Evolutionary conservation across 768 basidiomycete species (phyloP).

Genomic region (Cyclocybe aegerita): DNA sequence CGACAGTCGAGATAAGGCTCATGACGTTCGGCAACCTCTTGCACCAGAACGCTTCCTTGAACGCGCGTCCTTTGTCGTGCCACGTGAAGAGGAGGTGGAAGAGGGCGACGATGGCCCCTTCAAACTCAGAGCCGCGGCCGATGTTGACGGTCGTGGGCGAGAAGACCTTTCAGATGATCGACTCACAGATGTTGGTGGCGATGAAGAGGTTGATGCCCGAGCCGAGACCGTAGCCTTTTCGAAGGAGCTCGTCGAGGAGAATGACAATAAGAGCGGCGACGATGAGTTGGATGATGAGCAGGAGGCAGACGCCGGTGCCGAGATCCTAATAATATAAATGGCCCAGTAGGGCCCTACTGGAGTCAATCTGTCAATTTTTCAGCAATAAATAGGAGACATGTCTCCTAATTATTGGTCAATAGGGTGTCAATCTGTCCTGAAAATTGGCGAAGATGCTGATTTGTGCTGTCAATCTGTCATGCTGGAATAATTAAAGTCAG

Average conservation of each 20-base stretch:
- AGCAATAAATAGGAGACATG: too few relatives aligned
- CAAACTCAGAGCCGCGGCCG: slow-evolving; percentile 96
- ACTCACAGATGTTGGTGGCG: slow-evolving; percentile 99
- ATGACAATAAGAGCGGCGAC: slow-evolving; percentile 95
- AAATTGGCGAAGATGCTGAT: too few relatives aligned
- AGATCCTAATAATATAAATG: too few relatives aligned
- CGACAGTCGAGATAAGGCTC: slow-evolving; percentile 91
- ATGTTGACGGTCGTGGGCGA: slow-evolving; percentile 98
- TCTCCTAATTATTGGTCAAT: too few relatives aligned
- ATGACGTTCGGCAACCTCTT: slow-evolving; percentile 96
- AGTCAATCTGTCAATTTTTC: too few relatives aligned
- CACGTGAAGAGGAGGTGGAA: slow-evolving; percentile 98
- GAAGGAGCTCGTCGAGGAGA: slow-evolving; percentile 96
- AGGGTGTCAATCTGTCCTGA: too few relatives aligned
- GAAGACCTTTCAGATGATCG: slow-evolving; percentile 99
- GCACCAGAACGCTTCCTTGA: slow-evolving; percentile 98
- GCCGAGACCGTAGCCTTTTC: slow-evolving; percentile 98
- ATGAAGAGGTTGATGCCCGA: slow-evolving; percentile 99
- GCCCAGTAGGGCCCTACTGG: too few relatives aligned
- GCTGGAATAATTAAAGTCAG: too few relatives aligned
- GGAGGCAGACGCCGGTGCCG: slow-evolving; percentile 94
- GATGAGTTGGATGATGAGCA: slow-evolving; percentile 95
- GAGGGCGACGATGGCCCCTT: slow-evolving; percentile 92
- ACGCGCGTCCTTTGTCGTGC: slow-evolving; percentile 96
- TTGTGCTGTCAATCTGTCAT: too few relatives aligned